Conservation (phyloP, 768 basidiomycete genomes). For the Fomitopsis serialis region DNA sequence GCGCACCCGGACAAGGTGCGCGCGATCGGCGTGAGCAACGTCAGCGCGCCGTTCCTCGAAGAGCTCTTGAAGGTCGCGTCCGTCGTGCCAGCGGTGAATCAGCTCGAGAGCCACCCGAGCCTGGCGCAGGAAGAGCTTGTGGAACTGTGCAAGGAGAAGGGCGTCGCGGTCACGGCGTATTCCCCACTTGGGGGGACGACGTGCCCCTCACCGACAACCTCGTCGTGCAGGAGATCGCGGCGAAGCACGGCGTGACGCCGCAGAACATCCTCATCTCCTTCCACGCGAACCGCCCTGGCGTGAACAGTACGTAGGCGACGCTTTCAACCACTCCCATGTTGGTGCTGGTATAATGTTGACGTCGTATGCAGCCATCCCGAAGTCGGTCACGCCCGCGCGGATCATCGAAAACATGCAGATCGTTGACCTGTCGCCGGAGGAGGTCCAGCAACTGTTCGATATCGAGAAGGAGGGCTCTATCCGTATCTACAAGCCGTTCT, state of each 20-base stretch:
- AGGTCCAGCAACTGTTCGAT: conserved; percentile 48
- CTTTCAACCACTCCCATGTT: too few relatives aligned
- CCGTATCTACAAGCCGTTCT: conserved; percentile 59
- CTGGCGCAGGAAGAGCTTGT: conserved; percentile 65
- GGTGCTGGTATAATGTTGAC: conserved; percentile 12
- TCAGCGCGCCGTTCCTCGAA: conserved; percentile 58
- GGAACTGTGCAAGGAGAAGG: conserved; percentile 52
- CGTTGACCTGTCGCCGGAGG: conserved; percentile 56
- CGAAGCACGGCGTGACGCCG: conserved; percentile 50
- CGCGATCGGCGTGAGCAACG: conserved; percentile 81
- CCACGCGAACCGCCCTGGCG: conserved; percentile 61
- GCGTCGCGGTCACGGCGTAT: conserved; percentile 72
- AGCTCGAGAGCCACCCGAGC: conserved; percentile 72
- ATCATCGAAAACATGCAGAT: conserved; percentile 59
- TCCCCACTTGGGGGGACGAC: conserved; percentile 69
- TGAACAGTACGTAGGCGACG: too few relatives aligned
- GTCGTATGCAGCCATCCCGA: conserved; percentile 52
- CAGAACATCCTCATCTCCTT: conserved; percentile 70
- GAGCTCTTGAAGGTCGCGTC: conserved; percentile 49
- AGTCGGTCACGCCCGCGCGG: conserved; percentile 68
- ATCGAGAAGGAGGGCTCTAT: conserved; percentile 60
- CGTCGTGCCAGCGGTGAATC: conserved; percentile 72
- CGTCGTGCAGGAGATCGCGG: conserved; percentile 55
- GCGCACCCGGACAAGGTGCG: conserved; percentile 66
- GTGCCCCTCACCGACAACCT: conserved; percentile 62